phyloP scores from a whole-genome alignment of 768 basidiomycete species.

The Suillus subalutaceus region DNA sequence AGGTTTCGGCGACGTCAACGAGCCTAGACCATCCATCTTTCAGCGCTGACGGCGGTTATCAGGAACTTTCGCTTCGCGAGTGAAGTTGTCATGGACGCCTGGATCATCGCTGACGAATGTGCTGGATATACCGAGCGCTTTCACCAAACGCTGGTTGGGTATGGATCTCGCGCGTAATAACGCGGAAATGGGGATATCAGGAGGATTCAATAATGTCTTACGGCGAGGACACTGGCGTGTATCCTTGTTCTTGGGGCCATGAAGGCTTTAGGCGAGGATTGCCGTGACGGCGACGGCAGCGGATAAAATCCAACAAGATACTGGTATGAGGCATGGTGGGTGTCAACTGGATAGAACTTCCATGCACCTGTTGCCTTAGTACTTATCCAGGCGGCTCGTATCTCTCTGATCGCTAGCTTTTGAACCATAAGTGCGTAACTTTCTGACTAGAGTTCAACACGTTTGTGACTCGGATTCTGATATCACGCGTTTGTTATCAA shows the following conservation, averaged over 20 bases:
- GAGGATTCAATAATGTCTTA: conserved; percentile 23
- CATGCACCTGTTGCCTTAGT: not conserved
- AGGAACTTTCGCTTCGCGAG: conserved; percentile 24
- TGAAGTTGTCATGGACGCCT: conserved; percentile 32
- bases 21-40: conserved; percentile 21
- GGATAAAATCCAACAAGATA: not conserved
- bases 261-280: not conserved
- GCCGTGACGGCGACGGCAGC: not conserved
- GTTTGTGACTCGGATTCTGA: not conserved
- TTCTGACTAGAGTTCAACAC: not conserved
- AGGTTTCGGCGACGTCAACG: conserved; percentile 17
- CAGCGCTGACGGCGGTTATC: conserved; percentile 13
- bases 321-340: not conserved
- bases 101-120: conserved; percentile 52
- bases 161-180: conserved; percentile 23
- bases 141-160: conserved; percentile 27
- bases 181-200: conserved; percentile 8
- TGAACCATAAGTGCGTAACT: not conserved
- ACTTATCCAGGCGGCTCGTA: not conserved
- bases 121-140: conserved; percentile 40
- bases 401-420: not conserved
- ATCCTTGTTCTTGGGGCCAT: conserved; percentile 12
- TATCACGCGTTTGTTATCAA: not conserved
- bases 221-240: conserved; percentile 10
- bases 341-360: no score